Evolutionary conservation across 2,329 filamentous ascomycete genomes (phyloP).

Genomic region (Botrytis tulipae): DNA sequence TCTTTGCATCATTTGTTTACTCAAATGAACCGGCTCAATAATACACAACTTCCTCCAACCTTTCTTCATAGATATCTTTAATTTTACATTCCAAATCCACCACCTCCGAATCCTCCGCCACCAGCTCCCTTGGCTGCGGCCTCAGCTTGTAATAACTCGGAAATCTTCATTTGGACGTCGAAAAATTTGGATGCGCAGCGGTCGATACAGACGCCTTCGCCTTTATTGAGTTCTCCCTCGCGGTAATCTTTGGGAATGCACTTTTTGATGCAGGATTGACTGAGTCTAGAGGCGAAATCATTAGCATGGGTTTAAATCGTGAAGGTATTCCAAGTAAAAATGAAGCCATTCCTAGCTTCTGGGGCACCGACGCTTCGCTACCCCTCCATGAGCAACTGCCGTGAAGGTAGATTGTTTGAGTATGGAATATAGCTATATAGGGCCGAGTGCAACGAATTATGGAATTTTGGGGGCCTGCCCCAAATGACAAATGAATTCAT

Average conservation of each 20-base stretch:
- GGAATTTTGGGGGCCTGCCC: neutral
- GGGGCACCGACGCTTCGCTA: neutral
- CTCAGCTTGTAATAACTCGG: constrained; percentile 92
- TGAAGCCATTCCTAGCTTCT: neutral
- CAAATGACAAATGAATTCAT: constrained; percentile 6
- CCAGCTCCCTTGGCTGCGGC: constrained; percentile 64
- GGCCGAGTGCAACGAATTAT: neutral
- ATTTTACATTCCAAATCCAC: constrained; percentile 43
- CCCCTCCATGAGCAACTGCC: neutral
- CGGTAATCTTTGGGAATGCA: constrained; percentile 91
- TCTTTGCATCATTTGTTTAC: neutral
- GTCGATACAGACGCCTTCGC: constrained; percentile 96
- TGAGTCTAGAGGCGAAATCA: constrained; percentile 56
- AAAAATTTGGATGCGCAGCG: constrained; percentile 98
- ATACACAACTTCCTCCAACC: neutral
- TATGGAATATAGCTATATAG: neutral
- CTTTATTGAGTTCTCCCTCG: constrained; percentile 96
- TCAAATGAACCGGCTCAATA: neutral
- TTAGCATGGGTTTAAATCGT: constrained; percentile 18
- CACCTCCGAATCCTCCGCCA: constrained; percentile 47
- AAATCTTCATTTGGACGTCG: constrained; percentile 96
- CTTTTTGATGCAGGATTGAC: constrained; percentile 88
- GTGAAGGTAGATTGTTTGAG: constrained; percentile 3
- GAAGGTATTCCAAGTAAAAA: neutral
- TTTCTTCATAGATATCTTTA: neutral